phyloP scores from a whole-genome alignment of 305 asterid species.

The Rubia tinctorum region DNA sequence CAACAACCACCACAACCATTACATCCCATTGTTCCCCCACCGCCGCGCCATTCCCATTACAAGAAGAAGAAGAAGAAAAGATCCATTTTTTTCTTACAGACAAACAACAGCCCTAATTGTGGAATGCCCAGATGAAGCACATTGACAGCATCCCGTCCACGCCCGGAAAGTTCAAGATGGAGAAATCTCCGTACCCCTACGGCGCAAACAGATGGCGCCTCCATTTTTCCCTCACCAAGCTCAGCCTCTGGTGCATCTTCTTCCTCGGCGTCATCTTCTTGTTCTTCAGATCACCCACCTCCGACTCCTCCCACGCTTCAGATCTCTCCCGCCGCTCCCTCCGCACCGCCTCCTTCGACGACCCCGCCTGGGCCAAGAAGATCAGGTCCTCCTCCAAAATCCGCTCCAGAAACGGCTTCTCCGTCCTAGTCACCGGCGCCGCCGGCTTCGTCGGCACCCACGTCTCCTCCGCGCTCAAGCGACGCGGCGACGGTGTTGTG shows the following conservation, averaged over 20 bases:
- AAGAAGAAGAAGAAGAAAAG: constrained; percentile 7
- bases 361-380: constrained; percentile 59
- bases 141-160: constrained; percentile 44
- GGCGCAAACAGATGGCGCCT: constrained; percentile 50
- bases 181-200: constrained; percentile 52
- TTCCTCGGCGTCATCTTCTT: constrained; percentile 72
- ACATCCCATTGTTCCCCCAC: constrained; percentile 3
- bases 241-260: constrained; percentile 76
- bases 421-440: constrained; percentile 89
- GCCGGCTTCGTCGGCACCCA: constrained; percentile 96
- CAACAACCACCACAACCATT: constrained; percentile 18
- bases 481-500: constrained; percentile 87
- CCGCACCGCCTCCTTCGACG: constrained; percentile 52
- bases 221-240: constrained; percentile 75
- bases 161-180: constrained; percentile 81
- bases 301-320: constrained; percentile 42
- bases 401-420: constrained; percentile 79
- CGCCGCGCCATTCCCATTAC: background rate
- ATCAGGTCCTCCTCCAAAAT: constrained; percentile 72
- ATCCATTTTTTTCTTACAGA: constrained; percentile 18
- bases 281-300: constrained; percentile 73
- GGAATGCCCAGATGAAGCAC: constrained; percentile 42
- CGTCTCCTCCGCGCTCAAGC: constrained; percentile 83
- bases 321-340: constrained; percentile 88
- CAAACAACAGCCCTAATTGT: constrained; percentile 15